Evolutionary conservation across 2,329 filamentous ascomycete species (phyloP), one percentile per base, ranked within the genome.

Genomic region (Gremmenia infestans): DNA sequence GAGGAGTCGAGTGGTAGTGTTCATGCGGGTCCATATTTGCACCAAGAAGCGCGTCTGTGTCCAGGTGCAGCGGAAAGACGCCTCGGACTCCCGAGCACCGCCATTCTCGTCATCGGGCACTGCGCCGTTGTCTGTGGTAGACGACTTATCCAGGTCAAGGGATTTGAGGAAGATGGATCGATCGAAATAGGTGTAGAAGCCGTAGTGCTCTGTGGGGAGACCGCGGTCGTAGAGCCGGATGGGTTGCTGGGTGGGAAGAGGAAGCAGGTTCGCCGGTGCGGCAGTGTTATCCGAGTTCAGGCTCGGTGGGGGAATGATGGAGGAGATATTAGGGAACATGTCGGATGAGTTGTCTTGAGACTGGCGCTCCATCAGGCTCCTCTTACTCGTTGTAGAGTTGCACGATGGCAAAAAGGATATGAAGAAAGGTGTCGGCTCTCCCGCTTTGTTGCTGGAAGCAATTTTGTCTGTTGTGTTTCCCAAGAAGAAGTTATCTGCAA

Each of bases 111-210:
- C 83, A 25, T 76, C 72, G 1, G 76, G 72, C 2, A 76, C 70
- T 49, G 73, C 68, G 7, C 68, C 69, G n/a, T 73, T 68, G 14
- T 68, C 67, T 15, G 68, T 59, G 36, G 76, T 76, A 25, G 66
- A 66, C n/a, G 67, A 67, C 60, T 80, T 78, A 56, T 82, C 68
- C 1, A 74, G 70, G 0, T 72, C 72, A 11, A 78, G 73, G 15
- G 83, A 85, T 63, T 85, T 83, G 59, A 96, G 78, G 75, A 93
- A 96, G 60, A 96, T 89, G 8, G 87, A 88, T 62, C 91, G 89
- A 72, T 91, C 86, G 72, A 89, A 97, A 76, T 96, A 95, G 0
- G 82, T 89, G 74, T 96, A 97, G 74, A 97, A 97, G 2, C 90
- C 91, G 71, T 95, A 97, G 72, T 96, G 91, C 71, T 97, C 93